Percentiles rank a stretch among this genome's conserved stretches.
phyloP scores from a whole-genome alignment of 140 eudicot species.

The Anethum foeniculum region DNA sequence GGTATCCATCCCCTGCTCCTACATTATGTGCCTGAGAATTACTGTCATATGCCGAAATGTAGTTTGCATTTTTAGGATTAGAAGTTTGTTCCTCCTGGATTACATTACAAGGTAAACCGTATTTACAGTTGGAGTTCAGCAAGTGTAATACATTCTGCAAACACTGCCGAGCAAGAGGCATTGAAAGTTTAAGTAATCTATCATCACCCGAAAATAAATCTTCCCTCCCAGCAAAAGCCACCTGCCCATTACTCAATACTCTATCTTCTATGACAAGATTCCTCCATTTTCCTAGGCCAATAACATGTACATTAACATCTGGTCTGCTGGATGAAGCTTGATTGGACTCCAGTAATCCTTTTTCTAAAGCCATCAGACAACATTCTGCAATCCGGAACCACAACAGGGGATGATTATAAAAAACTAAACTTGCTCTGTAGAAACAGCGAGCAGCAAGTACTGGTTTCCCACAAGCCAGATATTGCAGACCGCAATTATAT shows the following conservation, averaged over 20 bases:
- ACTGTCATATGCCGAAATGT: conserved; percentile 15
- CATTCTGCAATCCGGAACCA: conserved; percentile 92
- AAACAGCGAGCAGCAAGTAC: conserved; percentile 70
- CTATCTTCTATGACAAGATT: conserved; percentile 43
- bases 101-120: conserved; percentile 17
- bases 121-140: conserved; percentile 27
- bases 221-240: conserved; percentile 22
- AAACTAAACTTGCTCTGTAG: conserved; percentile 51
- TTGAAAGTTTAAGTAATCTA: conserved; percentile 44
- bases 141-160: conserved; percentile 55
- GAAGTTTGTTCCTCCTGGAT: conserved; percentile 26
- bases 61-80: conserved; percentile 15
- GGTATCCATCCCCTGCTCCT: conserved; percentile 29
- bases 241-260: conserved; percentile 29
- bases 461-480: conserved; percentile 77
- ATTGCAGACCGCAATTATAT: conserved; percentile 68
- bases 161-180: conserved; percentile 63
- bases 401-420: conserved; percentile 61
- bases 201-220: conserved; percentile 14
- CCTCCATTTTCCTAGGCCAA: conserved; percentile 93
- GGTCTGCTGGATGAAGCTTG: conserved; percentile 14
- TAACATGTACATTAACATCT: conserved; percentile 41
- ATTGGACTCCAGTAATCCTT: conserved; percentile 35
- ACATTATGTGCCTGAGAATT: conserved; percentile 27
- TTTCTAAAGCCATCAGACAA: conserved; percentile 57